Conservation (phyloP, 2,329 filamentous ascomycete species). For the Neofusicoccum sp. region DNA sequence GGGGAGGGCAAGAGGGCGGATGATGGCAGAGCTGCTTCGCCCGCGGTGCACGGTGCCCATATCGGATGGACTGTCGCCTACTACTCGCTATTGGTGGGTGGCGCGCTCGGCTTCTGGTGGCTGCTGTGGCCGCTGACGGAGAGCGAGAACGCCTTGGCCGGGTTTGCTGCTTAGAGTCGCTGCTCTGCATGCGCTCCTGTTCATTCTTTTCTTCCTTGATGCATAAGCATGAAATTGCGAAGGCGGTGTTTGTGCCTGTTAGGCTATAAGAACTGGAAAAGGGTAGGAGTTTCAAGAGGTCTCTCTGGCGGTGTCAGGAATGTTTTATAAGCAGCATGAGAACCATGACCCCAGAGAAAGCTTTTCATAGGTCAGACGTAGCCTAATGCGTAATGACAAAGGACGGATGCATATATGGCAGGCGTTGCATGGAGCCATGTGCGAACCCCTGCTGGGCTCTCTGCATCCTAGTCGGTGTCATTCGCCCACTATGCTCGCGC, state of each 20-base stretch:
- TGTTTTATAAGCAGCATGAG: neutral
- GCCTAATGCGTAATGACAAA: slow-evolving; percentile 5
- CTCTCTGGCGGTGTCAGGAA: too few species aligned
- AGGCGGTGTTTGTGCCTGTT: neutral
- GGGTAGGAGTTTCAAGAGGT: neutral
- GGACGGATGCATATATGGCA: neutral
- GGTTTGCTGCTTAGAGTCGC: neutral
- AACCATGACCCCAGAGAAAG: neutral
- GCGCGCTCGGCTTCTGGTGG: slow-evolving; percentile 69
- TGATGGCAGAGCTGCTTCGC: slow-evolving; percentile 20
- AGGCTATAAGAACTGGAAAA: too few species aligned
- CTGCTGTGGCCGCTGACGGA: slow-evolving; percentile 71
- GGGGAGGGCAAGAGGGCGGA: slow-evolving; percentile 27
- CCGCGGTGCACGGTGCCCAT: slow-evolving; percentile 29
- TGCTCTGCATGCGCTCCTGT: neutral
- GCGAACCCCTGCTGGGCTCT: too few species aligned
- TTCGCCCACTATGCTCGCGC: neutral
- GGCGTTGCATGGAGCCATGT: neutral
- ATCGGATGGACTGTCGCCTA: slow-evolving; percentile 72
- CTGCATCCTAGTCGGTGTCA: neutral
- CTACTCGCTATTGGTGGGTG: slow-evolving; percentile 71
- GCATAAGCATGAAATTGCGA: neutral
- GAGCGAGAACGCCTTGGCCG: slow-evolving; percentile 52
- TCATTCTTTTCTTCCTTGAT: neutral
- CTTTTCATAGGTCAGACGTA: neutral